A percentile compares a stretch with the other conserved stretches of the same genome.
Conservation (phyloP, 2,329 filamentous ascomycete genomes). For the Penicillium sp. region DNA sequence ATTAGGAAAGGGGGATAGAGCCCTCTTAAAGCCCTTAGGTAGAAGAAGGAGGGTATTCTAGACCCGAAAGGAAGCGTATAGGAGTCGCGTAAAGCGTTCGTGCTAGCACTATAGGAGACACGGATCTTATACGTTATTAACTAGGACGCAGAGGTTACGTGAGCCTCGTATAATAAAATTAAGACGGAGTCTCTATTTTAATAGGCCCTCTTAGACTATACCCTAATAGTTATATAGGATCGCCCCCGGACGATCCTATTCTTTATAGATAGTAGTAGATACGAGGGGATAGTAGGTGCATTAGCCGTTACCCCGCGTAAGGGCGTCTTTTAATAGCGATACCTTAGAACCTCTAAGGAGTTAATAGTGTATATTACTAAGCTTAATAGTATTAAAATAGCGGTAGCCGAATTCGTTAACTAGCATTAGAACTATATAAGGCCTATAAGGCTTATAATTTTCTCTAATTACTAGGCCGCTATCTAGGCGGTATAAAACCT, state of each 20-base stretch:
- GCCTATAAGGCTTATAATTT: not conserved
- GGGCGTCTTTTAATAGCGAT: not conserved
- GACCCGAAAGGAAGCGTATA: not conserved
- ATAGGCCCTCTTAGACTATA: too few species aligned
- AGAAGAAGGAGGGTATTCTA: not conserved
- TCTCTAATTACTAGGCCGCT: not conserved
- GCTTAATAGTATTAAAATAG: not conserved
- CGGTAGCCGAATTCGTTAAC: not conserved
- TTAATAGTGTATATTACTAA: not conserved
- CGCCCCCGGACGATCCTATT: not conserved
- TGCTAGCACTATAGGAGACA: not conserved
- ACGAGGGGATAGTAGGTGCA: not conserved
- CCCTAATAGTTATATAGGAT: not conserved
- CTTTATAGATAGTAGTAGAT: not conserved
- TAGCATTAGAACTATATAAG: not conserved
- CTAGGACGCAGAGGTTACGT: not conserved
- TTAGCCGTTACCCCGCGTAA: not conserved
- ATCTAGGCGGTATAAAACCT: not conserved
- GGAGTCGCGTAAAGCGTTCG: not conserved
- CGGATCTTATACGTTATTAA: not conserved
- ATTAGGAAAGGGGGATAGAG: not conserved
- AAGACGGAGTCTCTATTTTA: not conserved
- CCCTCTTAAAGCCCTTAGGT: not conserved
- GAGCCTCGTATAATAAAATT: not conserved
- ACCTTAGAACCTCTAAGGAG: not conserved